Conservation (phyloP, 2,329 filamentous ascomycete genomes). For the Aspergillus sp. region DNA sequence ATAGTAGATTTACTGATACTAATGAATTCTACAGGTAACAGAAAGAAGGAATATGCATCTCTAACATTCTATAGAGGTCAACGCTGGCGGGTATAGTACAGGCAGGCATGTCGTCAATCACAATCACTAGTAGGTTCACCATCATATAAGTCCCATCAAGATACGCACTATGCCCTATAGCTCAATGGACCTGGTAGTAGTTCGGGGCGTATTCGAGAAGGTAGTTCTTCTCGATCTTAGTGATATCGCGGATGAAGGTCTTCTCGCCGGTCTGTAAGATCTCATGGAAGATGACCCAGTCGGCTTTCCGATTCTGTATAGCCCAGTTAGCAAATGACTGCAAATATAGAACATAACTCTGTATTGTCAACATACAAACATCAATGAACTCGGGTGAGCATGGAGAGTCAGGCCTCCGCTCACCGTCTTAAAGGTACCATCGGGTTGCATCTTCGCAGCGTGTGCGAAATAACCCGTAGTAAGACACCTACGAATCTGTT, state of each 20-base stretch:
- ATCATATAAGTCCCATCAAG: not conserved
- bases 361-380: conserved; percentile 64
- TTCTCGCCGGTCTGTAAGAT: conserved; percentile 86
- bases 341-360: not conserved
- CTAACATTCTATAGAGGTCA: not conserved
- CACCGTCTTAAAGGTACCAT: conserved; percentile 87
- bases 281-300: conserved; percentile 96
- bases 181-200: conserved; percentile 67
- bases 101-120: not conserved
- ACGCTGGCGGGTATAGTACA: not conserved
- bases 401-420: conserved; percentile 75
- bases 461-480: conserved; percentile 91
- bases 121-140: not conserved
- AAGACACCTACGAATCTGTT: conserved; percentile 80
- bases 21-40: not conserved
- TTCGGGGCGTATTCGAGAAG: conserved; percentile 82
- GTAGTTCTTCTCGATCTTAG: conserved; percentile 93
- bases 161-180: not conserved
- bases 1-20: not conserved
- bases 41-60: not conserved
- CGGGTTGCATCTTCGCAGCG: conserved; percentile 88
- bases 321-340: conserved; percentile 13
- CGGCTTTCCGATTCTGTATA: conserved; percentile 76
- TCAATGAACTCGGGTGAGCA: conserved; percentile 86
- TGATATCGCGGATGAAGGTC: conserved; percentile 86